phyloP scores from a whole-genome alignment of 495 filamentous ascomycete genomes.

The Platismatia glauca region DNA sequence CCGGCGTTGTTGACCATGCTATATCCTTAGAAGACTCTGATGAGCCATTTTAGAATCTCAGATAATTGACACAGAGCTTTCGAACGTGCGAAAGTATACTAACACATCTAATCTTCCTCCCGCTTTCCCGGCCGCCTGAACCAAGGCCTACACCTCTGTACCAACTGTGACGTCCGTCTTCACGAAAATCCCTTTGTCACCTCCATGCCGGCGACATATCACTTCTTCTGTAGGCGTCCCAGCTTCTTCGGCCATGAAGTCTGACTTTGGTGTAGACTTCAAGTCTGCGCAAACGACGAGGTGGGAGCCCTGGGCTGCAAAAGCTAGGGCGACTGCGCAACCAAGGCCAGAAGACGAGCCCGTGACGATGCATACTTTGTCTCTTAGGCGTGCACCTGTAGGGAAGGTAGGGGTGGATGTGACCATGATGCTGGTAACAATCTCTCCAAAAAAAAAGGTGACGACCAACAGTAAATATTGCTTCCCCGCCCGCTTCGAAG shows the following conservation, averaged over 20 bases:
- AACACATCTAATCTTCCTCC: constrained; percentile 46
- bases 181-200: constrained; percentile 37
- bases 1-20: constrained; percentile 50
- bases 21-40: background rate
- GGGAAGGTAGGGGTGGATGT: too few relatives aligned
- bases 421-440: too few relatives aligned
- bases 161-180: constrained; percentile 38
- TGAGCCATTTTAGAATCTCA: background rate
- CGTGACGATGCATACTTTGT: constrained; percentile 40
- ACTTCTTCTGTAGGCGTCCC: constrained; percentile 35
- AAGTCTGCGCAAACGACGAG: constrained; percentile 42
- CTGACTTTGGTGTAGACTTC: constrained; percentile 24
- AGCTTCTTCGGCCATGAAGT: constrained; percentile 25
- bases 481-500: too few relatives aligned
- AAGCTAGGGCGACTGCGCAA: constrained; percentile 30
- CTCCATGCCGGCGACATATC: constrained; percentile 27
- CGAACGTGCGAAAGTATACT: constrained; percentile 3
- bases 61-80: too few relatives aligned
- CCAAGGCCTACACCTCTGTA: constrained; percentile 31
- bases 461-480: too few relatives aligned
- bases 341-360: constrained; percentile 42
- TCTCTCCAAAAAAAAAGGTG: too few relatives aligned
- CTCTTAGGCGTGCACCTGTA: too few relatives aligned
- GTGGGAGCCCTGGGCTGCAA: constrained; percentile 37
- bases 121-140: constrained; percentile 31